phyloP scores from a whole-genome alignment of 2,329 filamentous ascomycete genomes.

The Colletotrichum nymphaeae region DNA sequence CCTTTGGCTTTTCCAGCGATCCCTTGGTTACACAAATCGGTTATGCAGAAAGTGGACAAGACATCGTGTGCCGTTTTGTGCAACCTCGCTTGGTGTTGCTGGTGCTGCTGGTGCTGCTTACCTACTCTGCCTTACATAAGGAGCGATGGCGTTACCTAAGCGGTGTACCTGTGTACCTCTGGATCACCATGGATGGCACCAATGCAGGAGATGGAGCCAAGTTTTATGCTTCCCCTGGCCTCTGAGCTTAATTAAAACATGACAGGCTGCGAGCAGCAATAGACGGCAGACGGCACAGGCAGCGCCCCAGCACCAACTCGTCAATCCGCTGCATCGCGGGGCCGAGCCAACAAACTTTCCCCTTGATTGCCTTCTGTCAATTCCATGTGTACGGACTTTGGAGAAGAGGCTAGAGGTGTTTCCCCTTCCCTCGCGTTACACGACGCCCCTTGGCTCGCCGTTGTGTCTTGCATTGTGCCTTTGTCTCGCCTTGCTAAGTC shows the following conservation, averaged over 20 bases:
- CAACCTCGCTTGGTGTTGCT: no score
- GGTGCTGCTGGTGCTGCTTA: no score
- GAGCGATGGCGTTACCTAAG: no score
- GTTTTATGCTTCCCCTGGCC: not conserved
- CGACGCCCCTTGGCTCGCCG: not conserved
- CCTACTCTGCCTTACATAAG: no score
- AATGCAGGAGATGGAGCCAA: not conserved
- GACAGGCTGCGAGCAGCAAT: not conserved
- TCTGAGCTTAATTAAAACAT: slow-evolving; percentile 16
- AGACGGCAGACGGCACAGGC: slow-evolving; percentile 9
- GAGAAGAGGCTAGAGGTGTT: not conserved
- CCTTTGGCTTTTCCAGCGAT: not conserved
- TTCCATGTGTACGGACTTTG: no score
- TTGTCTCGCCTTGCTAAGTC: not conserved
- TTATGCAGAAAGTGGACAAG: not conserved
- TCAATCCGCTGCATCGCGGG: slow-evolving; percentile 26
- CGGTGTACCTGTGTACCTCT: no score
- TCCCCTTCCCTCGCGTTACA: not conserved
- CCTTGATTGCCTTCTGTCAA: no score
- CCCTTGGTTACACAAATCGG: not conserved
- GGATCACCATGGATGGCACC: no score
- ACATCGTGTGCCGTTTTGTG: no score
- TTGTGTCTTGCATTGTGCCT: not conserved
- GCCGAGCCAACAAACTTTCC: slow-evolving; percentile 2
- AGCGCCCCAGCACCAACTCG: slow-evolving; percentile 13